Evolutionary conservation across 768 basidiomycete genomes (phyloP).

Genomic region (Pleurotus ostreatus): DNA sequence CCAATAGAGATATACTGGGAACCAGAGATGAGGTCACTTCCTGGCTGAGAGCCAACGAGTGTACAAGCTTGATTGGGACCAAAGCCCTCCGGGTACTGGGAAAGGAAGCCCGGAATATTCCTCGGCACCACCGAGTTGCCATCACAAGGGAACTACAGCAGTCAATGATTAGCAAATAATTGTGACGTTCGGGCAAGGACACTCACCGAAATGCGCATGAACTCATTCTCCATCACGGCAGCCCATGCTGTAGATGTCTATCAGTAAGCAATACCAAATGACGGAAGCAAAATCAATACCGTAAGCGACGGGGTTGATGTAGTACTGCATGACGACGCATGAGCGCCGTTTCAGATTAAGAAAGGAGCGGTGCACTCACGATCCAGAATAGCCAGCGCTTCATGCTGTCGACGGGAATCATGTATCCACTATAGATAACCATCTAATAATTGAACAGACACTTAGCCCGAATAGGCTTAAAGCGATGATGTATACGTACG

Average conservation of each 20-base stretch:
- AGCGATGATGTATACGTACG: constrained; percentile 22
- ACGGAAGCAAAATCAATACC: constrained; percentile 28
- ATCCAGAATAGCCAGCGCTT: constrained; percentile 88
- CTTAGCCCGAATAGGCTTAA: too few relatives aligned
- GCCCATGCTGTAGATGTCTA: constrained; percentile 51
- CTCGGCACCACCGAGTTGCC: constrained; percentile 64
- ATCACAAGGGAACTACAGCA: constrained; percentile 54
- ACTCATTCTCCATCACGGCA: constrained; percentile 83
- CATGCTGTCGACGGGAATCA: constrained; percentile 60
- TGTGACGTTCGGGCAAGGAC: constrained; percentile 1
- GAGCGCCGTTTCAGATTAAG: too few relatives aligned
- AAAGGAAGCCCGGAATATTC: constrained; percentile 44
- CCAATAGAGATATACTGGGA: constrained; percentile 55
- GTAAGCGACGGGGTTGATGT: constrained; percentile 76
- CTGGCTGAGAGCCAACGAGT: constrained; percentile 58
- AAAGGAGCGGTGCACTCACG: constrained; percentile 30
- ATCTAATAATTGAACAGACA: neutral
- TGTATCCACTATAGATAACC: constrained; percentile 59
- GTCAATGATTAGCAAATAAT: constrained; percentile 2
- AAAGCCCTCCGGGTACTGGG: constrained; percentile 61
- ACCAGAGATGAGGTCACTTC: constrained; percentile 54
- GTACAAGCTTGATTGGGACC: constrained; percentile 78
- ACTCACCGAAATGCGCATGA: constrained; percentile 60
- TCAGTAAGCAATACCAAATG: neutral
- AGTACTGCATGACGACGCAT: constrained; percentile 42